These are phyloP conservation scores for Cyanidiococcus yangmingshanensis DNA, from an alignment of 23 red algal genomes.

Conservation along the genomic window DNA sequence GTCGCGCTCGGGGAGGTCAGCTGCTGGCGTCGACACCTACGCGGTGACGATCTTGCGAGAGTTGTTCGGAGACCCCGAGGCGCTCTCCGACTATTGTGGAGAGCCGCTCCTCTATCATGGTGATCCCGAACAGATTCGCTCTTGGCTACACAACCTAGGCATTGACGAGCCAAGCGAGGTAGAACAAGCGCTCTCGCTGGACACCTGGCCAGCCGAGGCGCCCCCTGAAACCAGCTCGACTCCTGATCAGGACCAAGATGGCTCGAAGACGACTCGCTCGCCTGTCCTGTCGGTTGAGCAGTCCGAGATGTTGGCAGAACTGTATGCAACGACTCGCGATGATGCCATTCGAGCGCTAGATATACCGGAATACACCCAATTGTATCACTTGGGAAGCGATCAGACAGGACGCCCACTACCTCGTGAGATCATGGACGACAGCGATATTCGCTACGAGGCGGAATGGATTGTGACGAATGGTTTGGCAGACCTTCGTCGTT, in stretches of 20 bases:
- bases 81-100: neutral
- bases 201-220: neutral
- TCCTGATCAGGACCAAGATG: neutral
- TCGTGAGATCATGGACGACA: conserved; percentile 7
- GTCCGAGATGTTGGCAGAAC: neutral
- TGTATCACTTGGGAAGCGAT: neutral
- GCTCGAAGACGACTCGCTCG: neutral
- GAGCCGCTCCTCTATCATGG: neutral
- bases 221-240: neutral
- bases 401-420: neutral
- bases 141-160: neutral
- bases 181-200: neutral
- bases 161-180: neutral
- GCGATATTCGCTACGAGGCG: conserved; percentile 17
- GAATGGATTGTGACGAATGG: conserved; percentile 10
- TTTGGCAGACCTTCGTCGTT: neutral
- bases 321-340: conserved; percentile 12
- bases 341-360: conserved; percentile 1
- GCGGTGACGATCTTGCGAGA: neutral
- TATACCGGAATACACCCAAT: neutral
- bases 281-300: neutral
- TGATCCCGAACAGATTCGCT: neutral
- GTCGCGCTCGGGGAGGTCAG: neutral
- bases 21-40: neutral
- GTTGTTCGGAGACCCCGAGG: neutral